Percentiles rank a stretch among this genome's conserved stretches.
These are phyloP conservation scores for Fomitopsis pulvina DNA, from an alignment of 768 basidiomycete species.

Conservation along the genomic window DNA sequence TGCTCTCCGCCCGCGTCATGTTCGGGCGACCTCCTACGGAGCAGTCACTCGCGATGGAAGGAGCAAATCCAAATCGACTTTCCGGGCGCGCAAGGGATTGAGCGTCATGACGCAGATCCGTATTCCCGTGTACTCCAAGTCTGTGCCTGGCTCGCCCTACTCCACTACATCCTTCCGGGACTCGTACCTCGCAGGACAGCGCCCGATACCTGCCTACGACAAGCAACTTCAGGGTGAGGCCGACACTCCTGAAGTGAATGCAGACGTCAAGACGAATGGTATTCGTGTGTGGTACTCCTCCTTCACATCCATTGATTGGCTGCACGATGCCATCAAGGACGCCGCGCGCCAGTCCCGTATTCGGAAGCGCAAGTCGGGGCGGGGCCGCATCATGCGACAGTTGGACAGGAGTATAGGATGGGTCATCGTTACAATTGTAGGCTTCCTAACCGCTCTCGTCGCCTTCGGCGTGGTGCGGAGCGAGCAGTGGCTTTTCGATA, in stretches of 20 bases:
- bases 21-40: conserved; percentile 43
- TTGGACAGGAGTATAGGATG: conserved; percentile 82
- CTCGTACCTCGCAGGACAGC: conserved; percentile 35
- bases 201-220: conserved; percentile 74
- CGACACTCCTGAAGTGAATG: conserved; percentile 31
- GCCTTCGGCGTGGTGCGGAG: conserved; percentile 83
- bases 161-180: conserved; percentile 30
- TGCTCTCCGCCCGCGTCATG: conserved; percentile 18
- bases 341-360: conserved; percentile 74
- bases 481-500: conserved; percentile 87
- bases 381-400: conserved; percentile 54
- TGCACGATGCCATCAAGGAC: conserved; percentile 95
- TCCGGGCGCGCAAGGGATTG: conserved; percentile 29
- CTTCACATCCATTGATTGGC: conserved; percentile 91
- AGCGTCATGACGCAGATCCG: conserved; percentile 32
- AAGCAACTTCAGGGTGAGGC: conserved; percentile 26
- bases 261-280: conserved; percentile 72
- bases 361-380: conserved; percentile 60
- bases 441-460: conserved; percentile 75
- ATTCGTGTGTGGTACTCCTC: conserved; percentile 91
- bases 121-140: conserved; percentile 23
- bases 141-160: conserved; percentile 31
- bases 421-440: conserved; percentile 85
- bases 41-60: conserved; percentile 27
- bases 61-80: conserved; percentile 12